Evolutionary conservation across 2,329 filamentous ascomycete species (phyloP).

Genomic region (Alternaria atra): DNA sequence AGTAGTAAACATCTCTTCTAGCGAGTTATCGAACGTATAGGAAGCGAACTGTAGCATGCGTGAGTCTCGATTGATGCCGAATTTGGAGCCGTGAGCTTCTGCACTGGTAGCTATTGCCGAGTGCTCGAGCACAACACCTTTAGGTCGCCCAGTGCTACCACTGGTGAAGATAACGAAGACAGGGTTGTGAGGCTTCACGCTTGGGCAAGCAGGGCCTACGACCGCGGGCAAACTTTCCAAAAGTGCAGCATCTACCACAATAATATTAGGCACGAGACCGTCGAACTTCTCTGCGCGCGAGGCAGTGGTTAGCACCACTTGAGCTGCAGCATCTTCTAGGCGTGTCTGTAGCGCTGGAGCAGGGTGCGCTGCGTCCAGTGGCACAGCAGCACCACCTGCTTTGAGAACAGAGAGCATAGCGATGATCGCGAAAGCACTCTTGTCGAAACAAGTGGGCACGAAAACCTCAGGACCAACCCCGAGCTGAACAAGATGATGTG

Average conservation of each 20-base stretch:
- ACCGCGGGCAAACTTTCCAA: constrained; percentile 45
- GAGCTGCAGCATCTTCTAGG: constrained; percentile 51
- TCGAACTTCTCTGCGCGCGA: constrained; percentile 52
- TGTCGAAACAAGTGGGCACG: constrained; percentile 52
- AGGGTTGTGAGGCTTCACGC: constrained; percentile 37
- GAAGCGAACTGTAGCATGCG: constrained; percentile 53
- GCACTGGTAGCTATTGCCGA: constrained; percentile 44
- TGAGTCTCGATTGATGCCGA: constrained; percentile 34
- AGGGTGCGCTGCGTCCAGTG: constrained; percentile 49
- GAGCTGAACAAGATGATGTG: constrained; percentile 40
- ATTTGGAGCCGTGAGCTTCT: constrained; percentile 40
- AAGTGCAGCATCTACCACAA: constrained; percentile 39
- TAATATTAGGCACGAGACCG: constrained; percentile 53
- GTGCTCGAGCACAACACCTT: constrained; percentile 47
- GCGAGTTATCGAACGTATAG: constrained; percentile 65
- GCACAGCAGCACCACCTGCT: constrained; percentile 47
- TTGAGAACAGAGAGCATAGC: constrained; percentile 52
- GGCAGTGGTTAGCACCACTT: constrained; percentile 53
- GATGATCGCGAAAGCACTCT: constrained; percentile 48
- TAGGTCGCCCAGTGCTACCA: constrained; percentile 45
- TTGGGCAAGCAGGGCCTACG: constrained; percentile 25
- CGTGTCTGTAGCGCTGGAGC: constrained; percentile 50
- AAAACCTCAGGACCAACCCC: constrained; percentile 45
- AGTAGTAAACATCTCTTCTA: constrained; percentile 65
- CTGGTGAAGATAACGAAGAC: constrained; percentile 48